Evolutionary conservation across 306 rosid genomes (phyloP), one percentile per base, ranked within the genome.

Genomic region (Psophocarpus tetragonolobus): DNA sequence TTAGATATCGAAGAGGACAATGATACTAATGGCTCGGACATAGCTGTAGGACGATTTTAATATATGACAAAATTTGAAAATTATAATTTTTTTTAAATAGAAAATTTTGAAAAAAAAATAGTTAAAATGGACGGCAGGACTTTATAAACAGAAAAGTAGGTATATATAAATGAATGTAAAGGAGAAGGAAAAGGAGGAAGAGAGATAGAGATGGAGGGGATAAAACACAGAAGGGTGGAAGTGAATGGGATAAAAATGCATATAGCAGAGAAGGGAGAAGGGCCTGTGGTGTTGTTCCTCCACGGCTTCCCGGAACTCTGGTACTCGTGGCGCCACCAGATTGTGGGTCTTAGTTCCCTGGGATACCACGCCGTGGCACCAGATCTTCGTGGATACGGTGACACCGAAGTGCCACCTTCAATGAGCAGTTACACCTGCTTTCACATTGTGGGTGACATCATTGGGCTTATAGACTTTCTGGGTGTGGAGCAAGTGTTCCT

Each of bases 301-400:
- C 87, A 86, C 4, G 90, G 87, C 45, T 86, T 81, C 74, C 90
- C 87, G 0, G 87, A 86, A 27, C 77, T 86, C 0, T 86, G 90
- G 90, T 81, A 83, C 74, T 81, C 82, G 0, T 87, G 86, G 87
- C 84, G 82, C 10, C 82, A 81, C 68, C 87, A 83, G 74, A 83
- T 86, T 33, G 7, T 20, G 0, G 44, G 79, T 51, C 74, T 86
- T 1, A 6, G 76, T n/a, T 51, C 83, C 21, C 64, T 23, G 0
- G 87, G 90, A 0, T 84, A 81, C 30, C 80, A 23, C 1, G 84
- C 85, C 0, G 82, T 86, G 0, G 87, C 87, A 0, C 87, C 90
- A 0, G 85, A 86, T 29, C 82, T 86, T 0, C 78, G 87, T 0
- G 90, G 87, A 56, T 86, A 20, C 4, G 86, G 87, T 0, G 90